phyloP scores from a whole-genome alignment of 2,329 filamentous ascomycete species.

The Balansia obtecta region DNA sequence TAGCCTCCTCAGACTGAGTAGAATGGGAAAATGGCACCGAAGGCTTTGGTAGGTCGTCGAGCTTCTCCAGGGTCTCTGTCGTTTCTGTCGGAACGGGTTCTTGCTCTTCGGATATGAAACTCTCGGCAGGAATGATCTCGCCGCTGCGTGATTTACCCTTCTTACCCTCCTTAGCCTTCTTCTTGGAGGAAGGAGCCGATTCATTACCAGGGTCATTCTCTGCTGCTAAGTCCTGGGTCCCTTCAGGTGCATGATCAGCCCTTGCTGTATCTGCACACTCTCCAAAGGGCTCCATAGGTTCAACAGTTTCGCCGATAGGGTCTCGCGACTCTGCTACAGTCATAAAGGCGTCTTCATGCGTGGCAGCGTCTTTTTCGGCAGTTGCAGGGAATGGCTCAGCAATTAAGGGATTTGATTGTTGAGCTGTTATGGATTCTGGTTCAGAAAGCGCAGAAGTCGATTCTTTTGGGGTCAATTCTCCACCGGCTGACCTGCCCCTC shows the following conservation, averaged over 20 bases:
- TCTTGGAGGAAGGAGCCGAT: conserved; percentile 3
- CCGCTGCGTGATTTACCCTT: neutral
- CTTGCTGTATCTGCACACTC: neutral
- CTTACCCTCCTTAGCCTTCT: conserved; percentile 5
- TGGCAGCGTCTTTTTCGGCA: neutral
- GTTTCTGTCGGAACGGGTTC: neutral
- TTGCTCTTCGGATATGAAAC: neutral
- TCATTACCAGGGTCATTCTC: neutral
- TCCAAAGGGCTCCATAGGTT: neutral
- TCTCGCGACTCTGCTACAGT: neutral
- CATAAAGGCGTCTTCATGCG: neutral
- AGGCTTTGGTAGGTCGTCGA: neutral
- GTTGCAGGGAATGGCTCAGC: neutral
- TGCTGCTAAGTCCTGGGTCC: neutral
- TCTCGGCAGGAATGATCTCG: neutral
- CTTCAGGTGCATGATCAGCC: neutral
- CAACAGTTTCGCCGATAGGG: neutral
- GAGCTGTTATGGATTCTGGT: neutral
- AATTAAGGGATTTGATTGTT: neutral
- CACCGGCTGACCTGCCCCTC: conserved; percentile 1
- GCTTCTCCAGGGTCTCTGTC: neutral
- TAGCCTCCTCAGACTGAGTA: neutral
- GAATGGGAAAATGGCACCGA: neutral
- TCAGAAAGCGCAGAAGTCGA: neutral
- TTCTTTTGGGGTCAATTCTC: neutral